Conservation (phyloP, 2,329 filamentous ascomycete species). For the Teratosphaeria gauchensis region DNA sequence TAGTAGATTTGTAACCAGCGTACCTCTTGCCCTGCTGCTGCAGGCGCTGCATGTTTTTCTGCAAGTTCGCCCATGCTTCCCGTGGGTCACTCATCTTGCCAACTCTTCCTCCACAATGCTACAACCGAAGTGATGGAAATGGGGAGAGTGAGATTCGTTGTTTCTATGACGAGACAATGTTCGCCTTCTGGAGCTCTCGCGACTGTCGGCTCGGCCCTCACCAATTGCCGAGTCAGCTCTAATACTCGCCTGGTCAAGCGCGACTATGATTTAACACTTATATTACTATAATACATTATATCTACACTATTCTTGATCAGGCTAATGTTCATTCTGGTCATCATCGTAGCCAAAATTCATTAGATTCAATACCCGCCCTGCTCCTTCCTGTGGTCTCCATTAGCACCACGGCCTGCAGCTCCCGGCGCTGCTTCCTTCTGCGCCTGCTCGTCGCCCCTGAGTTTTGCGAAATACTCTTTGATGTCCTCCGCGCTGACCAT, state of each 20-base stretch:
- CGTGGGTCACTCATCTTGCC: slow-evolving; percentile 43
- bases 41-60: slow-evolving; percentile 46
- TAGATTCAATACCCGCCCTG: slow-evolving; percentile 28
- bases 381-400: slow-evolving; percentile 19
- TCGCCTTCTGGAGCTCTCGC: not conserved
- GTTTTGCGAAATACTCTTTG: slow-evolving; percentile 88
- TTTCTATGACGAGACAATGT: not conserved
- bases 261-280: not conserved
- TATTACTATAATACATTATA: not conserved
- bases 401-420: slow-evolving; percentile 8
- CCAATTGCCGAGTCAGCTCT: not conserved
- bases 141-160: not conserved
- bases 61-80: slow-evolving; percentile 57
- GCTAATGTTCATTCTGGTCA: not conserved
- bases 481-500: slow-evolving; percentile 91
- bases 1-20: slow-evolving; percentile 9
- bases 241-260: not conserved
- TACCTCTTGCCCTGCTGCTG: slow-evolving; percentile 39
- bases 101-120: not conserved
- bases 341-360: not conserved
- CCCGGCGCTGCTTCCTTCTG: slow-evolving; percentile 21
- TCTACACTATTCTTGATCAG: not conserved
- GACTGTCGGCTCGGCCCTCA: not conserved
- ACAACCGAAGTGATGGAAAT: not conserved
- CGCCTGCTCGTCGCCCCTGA: slow-evolving; percentile 70